These are phyloP conservation scores for Thuidium tamariscinum DNA, from an alignment of 225 moss, liverwort and hornwort species.

Conservation along the genomic window DNA sequence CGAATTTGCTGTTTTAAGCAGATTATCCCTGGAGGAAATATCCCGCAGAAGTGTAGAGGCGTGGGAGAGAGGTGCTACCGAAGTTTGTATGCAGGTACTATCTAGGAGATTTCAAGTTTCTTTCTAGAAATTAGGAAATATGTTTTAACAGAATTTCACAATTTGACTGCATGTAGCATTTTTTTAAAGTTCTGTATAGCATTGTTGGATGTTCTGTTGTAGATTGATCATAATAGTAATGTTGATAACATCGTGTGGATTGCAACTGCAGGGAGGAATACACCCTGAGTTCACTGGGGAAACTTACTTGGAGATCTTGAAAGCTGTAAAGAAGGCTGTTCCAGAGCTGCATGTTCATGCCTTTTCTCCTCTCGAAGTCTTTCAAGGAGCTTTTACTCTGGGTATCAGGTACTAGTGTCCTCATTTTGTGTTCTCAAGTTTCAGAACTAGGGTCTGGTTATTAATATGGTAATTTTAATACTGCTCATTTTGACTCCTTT, in stretches of 20 bases:
- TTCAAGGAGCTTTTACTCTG: constrained; percentile 86
- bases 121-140: background rate
- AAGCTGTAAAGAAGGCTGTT: constrained; percentile 59
- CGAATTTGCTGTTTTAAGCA: constrained; percentile 18
- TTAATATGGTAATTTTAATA: background rate
- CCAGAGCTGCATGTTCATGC: constrained; percentile 88
- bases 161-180: background rate
- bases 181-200: background rate
- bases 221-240: background rate
- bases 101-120: background rate
- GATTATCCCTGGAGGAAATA: constrained; percentile 33
- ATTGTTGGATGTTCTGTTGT: background rate
- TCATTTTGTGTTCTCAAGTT: background rate
- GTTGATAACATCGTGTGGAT: background rate
- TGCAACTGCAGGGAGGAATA: constrained; percentile 63
- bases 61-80: constrained; percentile 92
- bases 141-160: background rate
- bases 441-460: background rate
- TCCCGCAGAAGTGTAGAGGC: constrained; percentile 56
- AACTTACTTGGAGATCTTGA: constrained; percentile 78
- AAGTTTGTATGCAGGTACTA: constrained; percentile 92
- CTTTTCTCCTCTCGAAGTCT: constrained; percentile 92
- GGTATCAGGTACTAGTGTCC: constrained; percentile 49
- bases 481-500: background rate
- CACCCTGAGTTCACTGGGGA: constrained; percentile 81